Evolutionary conservation across 805 yeast species (phyloP), one percentile per base, ranked within the genome.

Genomic region (Brettanomyces anomalus): DNA sequence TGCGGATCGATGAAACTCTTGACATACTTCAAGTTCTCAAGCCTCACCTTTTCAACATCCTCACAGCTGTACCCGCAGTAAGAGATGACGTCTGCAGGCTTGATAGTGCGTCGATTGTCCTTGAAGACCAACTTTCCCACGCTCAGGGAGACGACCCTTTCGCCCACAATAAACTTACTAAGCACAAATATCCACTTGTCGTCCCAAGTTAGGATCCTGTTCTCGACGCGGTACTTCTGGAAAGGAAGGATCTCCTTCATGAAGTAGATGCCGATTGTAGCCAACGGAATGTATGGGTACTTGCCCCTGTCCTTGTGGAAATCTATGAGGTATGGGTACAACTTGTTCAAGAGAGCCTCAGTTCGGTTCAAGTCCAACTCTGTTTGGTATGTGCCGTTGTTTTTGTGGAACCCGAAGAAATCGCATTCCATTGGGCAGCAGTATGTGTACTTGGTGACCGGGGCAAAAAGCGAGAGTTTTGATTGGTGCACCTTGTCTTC

Each of bases 361-460:
- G 84, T 70, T 56, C 97, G 76, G 3, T 85, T 78, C 48, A 87
- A 69, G 57, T 89, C 97, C 57, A 86, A 66, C 50, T 89, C 97
- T 16, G 70, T 64, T 54, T 84, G 82, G 62, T 89, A 90, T 1
- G 95, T 83, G 5, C 90, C 79, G 59, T 90, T 90, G 44, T 83
- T 77, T 65, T 89, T 90, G 67, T 89, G 97, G 39, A 87, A 53
- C 3, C 60, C 60, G 56, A 86, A 86, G 66, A 85, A 74, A 61
- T 89, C 97, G 56, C 86, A 79, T 57, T 89, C 97, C 54, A 84
- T 62, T 6, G 84, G 77, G 1, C 90, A 80, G 24, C 83, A 84
- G 37, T 47, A 52, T 1, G 50, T 44, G 1, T 21, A 17, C 36
- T 54, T 48, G 4, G 34, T 41, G 4, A 39, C 42, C 17, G 36